These are phyloP conservation scores for Nemophila menziesii DNA, from an alignment of 257 asterid species.

Conservation along the genomic window DNA sequence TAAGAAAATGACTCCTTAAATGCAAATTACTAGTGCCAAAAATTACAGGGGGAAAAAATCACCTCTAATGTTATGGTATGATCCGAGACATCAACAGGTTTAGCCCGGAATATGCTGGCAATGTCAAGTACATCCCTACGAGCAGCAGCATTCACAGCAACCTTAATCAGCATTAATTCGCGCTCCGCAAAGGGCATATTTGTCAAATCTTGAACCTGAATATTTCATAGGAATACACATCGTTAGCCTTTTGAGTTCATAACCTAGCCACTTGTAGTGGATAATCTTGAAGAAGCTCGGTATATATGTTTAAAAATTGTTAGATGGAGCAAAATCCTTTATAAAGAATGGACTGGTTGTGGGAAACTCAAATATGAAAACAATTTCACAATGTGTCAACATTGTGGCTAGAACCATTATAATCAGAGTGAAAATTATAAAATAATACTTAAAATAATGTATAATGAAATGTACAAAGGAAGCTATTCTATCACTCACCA, in stretches of 20 bases:
- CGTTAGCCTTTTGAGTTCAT: slow-evolving; percentile 13
- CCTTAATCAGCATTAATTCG: slow-evolving; percentile 75
- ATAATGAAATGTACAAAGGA: not conserved
- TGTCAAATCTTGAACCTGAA: slow-evolving; percentile 68
- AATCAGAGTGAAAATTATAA: not conserved
- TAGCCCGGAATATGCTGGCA: slow-evolving; percentile 79
- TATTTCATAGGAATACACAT: slow-evolving; percentile 2
- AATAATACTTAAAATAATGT: not conserved
- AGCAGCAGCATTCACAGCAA: slow-evolving; percentile 73
- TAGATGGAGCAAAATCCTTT: not conserved
- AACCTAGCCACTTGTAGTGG: not conserved
- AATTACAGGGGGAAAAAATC: slow-evolving; percentile 7
- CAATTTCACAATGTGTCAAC: not conserved
- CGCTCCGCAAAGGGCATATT: slow-evolving; percentile 85
- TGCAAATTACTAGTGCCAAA: not conserved
- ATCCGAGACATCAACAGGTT: slow-evolving; percentile 87
- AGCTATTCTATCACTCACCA: too few relatives aligned
- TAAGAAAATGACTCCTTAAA: slow-evolving; percentile 4
- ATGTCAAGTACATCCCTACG: slow-evolving; percentile 85
- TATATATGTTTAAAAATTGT: not conserved
- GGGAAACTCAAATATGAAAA: not conserved
- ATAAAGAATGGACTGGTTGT: too few relatives aligned
- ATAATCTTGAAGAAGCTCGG: not conserved
- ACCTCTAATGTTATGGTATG: slow-evolving; percentile 86
- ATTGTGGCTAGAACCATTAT: not conserved